phyloP scores from a whole-genome alignment of 345 rosid genomes.

The Erysimum cheiranthoides region DNA sequence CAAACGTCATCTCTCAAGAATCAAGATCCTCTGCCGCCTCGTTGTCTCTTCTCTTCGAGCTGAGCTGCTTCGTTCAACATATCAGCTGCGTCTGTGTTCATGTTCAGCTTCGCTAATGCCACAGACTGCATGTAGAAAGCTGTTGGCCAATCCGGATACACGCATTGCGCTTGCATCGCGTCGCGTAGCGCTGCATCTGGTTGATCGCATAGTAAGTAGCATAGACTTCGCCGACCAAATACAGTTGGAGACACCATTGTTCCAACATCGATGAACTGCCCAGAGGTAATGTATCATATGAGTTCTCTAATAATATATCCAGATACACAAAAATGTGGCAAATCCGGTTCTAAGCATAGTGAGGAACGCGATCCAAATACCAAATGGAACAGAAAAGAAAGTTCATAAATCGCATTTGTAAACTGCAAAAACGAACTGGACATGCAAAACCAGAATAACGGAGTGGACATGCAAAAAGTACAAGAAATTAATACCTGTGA shows the following conservation, averaged over 20 bases:
- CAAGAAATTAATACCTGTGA: slow-evolving; percentile 68
- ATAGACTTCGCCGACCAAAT: slow-evolving; percentile 88
- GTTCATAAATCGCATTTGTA: neutral
- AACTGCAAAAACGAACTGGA: neutral
- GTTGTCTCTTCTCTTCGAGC: slow-evolving; percentile 89
- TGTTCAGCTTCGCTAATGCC: slow-evolving; percentile 91
- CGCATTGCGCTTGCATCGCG: slow-evolving; percentile 97
- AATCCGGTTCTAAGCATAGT: neutral
- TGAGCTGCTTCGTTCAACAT: slow-evolving; percentile 93
- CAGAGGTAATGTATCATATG: slow-evolving; percentile 1
- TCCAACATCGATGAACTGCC: slow-evolving; percentile 87
- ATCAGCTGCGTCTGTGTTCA: slow-evolving; percentile 91
- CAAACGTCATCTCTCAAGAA: slow-evolving; percentile 9
- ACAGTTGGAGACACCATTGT: slow-evolving; percentile 94
- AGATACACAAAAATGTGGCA: neutral
- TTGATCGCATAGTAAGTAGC: slow-evolving; percentile 82
- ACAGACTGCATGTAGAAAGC: slow-evolving; percentile 98
- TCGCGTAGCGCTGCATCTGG: slow-evolving; percentile 92
- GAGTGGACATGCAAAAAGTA: neutral
- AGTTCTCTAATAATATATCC: slow-evolving; percentile 13
- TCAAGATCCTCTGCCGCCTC: slow-evolving; percentile 64
- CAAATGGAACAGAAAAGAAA: neutral
- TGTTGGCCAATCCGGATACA: slow-evolving; percentile 86
- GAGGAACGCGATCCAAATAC: neutral
- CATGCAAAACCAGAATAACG: neutral